Evolutionary conservation across 2,329 filamentous ascomycete species (phyloP).

Genomic region (Dendrostoma leiphaemia): DNA sequence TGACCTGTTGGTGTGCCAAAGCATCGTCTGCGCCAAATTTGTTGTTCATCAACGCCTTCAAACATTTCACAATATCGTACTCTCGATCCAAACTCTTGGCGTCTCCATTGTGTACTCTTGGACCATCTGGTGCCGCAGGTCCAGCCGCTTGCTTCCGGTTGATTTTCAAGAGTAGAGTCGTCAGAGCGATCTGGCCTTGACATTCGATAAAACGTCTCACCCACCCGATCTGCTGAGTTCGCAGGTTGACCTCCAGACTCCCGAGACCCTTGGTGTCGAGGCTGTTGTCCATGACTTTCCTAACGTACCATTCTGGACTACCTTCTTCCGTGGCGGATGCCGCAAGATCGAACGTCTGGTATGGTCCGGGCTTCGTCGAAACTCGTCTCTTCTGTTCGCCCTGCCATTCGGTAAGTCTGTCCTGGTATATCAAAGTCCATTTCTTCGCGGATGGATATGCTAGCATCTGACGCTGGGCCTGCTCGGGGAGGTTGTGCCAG

Average conservation of each 20-base stretch:
- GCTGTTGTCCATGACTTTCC: slow-evolving; percentile 92
- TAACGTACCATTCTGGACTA: slow-evolving; percentile 96
- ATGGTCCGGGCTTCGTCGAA: slow-evolving; percentile 70
- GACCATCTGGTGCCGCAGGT: slow-evolving; percentile 59
- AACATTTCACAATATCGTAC: slow-evolving; percentile 96
- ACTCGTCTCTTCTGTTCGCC: slow-evolving; percentile 86
- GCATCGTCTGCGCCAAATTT: slow-evolving; percentile 98
- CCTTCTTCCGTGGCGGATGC: slow-evolving; percentile 89
- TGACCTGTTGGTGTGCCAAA: slow-evolving; percentile 82
- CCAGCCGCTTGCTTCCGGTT: slow-evolving; percentile 81
- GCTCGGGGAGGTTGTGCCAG: slow-evolving; percentile 95
- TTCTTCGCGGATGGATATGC: slow-evolving; percentile 94
- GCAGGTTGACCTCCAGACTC: slow-evolving; percentile 88
- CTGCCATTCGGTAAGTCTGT: slow-evolving; percentile 89
- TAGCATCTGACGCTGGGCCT: slow-evolving; percentile 92
- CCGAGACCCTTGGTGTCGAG: slow-evolving; percentile 89
- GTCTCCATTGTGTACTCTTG: slow-evolving; percentile 35
- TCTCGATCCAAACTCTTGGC: slow-evolving; percentile 87
- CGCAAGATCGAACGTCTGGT: slow-evolving; percentile 62
- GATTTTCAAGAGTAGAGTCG: slow-evolving; percentile 89
- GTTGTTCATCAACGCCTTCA: slow-evolving; percentile 99
- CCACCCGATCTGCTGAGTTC: slow-evolving; percentile 97
- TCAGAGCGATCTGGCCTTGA: slow-evolving; percentile 93
- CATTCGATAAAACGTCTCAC: slow-evolving; percentile 96
- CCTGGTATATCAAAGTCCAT: slow-evolving; percentile 95